Evolutionary conservation across 345 rosid species (phyloP).

Genomic region (Citrus sp.): DNA sequence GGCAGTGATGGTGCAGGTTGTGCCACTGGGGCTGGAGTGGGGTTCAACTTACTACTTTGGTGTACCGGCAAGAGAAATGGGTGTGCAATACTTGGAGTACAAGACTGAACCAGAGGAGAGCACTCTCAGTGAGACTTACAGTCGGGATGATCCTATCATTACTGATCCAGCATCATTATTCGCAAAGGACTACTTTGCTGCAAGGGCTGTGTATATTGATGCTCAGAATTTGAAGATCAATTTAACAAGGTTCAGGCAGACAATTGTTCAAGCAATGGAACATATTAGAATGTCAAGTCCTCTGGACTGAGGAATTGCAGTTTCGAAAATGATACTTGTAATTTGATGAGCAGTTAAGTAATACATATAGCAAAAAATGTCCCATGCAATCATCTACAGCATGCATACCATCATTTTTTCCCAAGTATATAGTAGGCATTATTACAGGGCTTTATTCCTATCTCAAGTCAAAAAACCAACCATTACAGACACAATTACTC

Average conservation of each 20-base stretch:
- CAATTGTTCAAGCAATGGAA: slow-evolving; percentile 28
- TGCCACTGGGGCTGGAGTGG: slow-evolving; percentile 39
- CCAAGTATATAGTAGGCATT: neutral
- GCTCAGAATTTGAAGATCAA: slow-evolving; percentile 31
- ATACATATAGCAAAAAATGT: neutral
- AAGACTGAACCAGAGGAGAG: slow-evolving; percentile 40
- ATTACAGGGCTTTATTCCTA: neutral
- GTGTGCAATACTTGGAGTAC: slow-evolving; percentile 32
- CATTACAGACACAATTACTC: neutral
- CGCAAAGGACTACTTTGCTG: neutral
- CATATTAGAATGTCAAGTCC: slow-evolving; percentile 4
- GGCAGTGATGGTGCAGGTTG: slow-evolving; percentile 34
- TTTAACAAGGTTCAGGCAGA: slow-evolving; percentile 24
- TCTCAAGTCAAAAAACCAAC: neutral
- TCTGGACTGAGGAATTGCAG: neutral
- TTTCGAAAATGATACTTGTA: neutral
- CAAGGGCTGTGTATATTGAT: slow-evolving; percentile 22
- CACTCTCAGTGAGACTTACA: slow-evolving; percentile 18
- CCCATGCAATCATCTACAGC: neutral
- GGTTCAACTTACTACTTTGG: slow-evolving; percentile 22
- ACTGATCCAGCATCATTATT: slow-evolving; percentile 17
- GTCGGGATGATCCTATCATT: slow-evolving; percentile 31
- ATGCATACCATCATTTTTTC: neutral
- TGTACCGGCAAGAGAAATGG: slow-evolving; percentile 32
- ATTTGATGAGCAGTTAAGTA: neutral